Percentiles rank a stretch among this genome's conserved stretches.
Conservation (phyloP, 1,139 yeast species). For the Blastobotrys proliferans region DNA sequence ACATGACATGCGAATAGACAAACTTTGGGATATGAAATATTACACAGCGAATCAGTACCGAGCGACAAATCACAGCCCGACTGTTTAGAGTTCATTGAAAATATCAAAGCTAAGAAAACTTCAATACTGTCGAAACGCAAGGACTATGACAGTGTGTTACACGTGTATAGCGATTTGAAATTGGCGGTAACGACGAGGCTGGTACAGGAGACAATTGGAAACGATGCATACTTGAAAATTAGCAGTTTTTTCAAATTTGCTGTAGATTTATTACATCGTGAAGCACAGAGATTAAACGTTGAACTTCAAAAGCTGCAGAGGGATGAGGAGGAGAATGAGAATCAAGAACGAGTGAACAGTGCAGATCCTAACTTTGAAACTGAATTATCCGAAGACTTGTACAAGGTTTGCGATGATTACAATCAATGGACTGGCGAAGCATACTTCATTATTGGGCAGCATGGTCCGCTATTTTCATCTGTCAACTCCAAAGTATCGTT, state of each 20-base stretch:
- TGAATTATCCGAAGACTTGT: conserved; percentile 54
- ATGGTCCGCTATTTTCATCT: conserved; percentile 68
- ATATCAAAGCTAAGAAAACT: conserved; percentile 10
- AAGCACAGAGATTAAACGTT: conserved; percentile 47
- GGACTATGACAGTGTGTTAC: conserved; percentile 16
- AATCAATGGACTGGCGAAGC: conserved; percentile 63
- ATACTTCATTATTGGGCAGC: conserved; percentile 44
- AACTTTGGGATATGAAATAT: conserved; percentile 10
- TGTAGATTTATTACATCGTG: conserved; percentile 69
- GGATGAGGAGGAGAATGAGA: conserved; percentile 2
- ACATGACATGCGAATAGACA: conserved; percentile 13
- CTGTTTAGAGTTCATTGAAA: conserved; percentile 11
- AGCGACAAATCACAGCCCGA: not conserved
- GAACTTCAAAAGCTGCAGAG: conserved; percentile 19
- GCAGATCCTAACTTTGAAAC: conserved; percentile 29
- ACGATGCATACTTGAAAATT: conserved; percentile 51
- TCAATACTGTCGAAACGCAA: conserved; percentile 18
- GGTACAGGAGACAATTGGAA: conserved; percentile 49
- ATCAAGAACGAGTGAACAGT: not conserved
- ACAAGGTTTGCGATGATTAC: conserved; percentile 58
- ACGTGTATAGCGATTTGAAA: conserved; percentile 68
- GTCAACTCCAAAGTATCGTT: conserved; percentile 57
- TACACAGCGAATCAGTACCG: not conserved
- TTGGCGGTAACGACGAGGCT: conserved; percentile 54
- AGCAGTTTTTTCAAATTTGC: conserved; percentile 70